Evolutionary conservation across 352 stramenopile genomes (phyloP), one percentile per base, ranked within the genome.

Genomic region (Phytophthora ramorum): DNA sequence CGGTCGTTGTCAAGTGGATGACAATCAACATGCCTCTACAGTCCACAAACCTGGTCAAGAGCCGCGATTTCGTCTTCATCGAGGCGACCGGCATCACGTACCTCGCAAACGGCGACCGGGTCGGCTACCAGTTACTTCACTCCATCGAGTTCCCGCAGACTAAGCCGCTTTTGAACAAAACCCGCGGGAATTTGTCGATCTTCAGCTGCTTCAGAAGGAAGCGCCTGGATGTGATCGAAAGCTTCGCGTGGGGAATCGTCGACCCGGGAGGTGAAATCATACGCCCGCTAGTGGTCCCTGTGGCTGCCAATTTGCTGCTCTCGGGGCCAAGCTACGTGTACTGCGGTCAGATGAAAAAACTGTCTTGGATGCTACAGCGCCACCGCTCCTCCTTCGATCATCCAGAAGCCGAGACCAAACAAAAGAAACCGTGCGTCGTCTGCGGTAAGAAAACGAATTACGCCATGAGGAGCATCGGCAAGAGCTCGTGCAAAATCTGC

Each of bases 301-400:
- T 78, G 2, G 66, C 58, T 6, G 58, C 66, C 7, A 59, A 78
- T 2, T 44, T 47, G 7, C 45, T 89, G 26, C 41, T 85, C 5
- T 72, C 72, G 8, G 50, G 62, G 3, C 72, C 61, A 8, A 63
- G 68, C 20, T 73, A 75, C 52, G 70, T 83, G 12, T 57, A 83
- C 35, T 89, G 76, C 38, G 74, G 70, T 6, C 76, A 83, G 35
- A 83, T 85, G 76, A 82, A 83, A 56, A 90, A 86, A 55, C 55
- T 87, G 14, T 59, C 75, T 34, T 89, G 80, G 78, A 64, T 75
- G 38, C 40, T 75, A 12, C 50, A 75, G 32, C 43, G 50, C 7
- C 58, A 19, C 9, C 32, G 51, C 48, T 47, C 57, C 9, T 19
- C 16, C 4, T 35, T 47, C 13, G 26, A 47, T 4, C 24, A 47